Conservation (phyloP, 805 yeast genomes). For the Kodamaea fukazawae region DNA sequence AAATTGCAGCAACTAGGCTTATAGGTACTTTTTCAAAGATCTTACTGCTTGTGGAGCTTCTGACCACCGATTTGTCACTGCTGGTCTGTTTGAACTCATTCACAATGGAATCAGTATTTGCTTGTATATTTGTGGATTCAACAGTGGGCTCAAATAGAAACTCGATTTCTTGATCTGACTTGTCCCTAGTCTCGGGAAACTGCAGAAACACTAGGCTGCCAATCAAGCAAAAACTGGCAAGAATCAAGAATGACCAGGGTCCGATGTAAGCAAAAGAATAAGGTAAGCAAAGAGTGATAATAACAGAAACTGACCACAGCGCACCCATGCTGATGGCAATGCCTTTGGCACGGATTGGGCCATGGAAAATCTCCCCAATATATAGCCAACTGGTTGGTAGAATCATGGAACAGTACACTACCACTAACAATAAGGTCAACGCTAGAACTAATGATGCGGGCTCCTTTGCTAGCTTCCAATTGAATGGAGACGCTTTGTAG, state of each 20-base stretch:
- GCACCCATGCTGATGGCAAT: constrained; percentile 44
- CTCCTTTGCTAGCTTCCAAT: constrained; percentile 33
- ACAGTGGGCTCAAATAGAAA: constrained; percentile 8
- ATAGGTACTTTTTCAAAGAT: too few relatives aligned
- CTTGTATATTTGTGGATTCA: too few relatives aligned
- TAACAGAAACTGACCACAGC: constrained; percentile 43
- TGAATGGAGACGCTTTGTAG: constrained; percentile 14
- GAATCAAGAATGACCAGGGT: constrained; percentile 40
- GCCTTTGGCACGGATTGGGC: constrained; percentile 45
- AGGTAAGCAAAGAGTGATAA: constrained; percentile 41
- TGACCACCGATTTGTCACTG: too few relatives aligned
- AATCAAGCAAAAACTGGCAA: constrained; percentile 32
- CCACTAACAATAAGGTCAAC: constrained; percentile 42
- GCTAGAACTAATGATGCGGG: constrained; percentile 46
- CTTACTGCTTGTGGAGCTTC: too few relatives aligned
- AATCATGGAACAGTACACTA: constrained; percentile 46
- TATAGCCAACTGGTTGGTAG: constrained; percentile 50
- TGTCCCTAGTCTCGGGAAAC: constrained; percentile 46
- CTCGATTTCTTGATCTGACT: constrained; percentile 23
- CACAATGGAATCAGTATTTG: neutral
- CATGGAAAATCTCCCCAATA: constrained; percentile 49
- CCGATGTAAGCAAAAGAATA: constrained; percentile 30
- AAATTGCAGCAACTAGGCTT: too few relatives aligned
- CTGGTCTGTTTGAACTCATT: too few relatives aligned
- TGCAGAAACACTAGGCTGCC: constrained; percentile 28